These are phyloP conservation scores for Lentinus brumalis DNA, from an alignment of 768 basidiomycete genomes.

Conservation along the genomic window DNA sequence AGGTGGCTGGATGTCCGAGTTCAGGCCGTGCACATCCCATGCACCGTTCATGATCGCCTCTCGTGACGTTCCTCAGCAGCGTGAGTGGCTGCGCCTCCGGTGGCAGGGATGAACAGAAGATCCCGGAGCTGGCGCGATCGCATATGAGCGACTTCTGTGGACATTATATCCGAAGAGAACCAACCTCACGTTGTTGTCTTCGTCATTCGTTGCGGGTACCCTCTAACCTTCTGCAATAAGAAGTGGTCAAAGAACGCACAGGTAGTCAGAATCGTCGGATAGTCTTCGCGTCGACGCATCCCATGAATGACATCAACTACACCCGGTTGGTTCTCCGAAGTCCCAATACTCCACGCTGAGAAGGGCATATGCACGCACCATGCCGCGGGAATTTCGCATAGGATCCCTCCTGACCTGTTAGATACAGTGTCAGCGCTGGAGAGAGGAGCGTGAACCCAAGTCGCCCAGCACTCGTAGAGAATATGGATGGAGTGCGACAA, in stretches of 20 bases:
- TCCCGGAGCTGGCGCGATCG: not conserved
- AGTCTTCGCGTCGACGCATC: not conserved
- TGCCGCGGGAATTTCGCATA: too few relatives aligned
- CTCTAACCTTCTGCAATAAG: not conserved
- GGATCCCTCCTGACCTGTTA: too few relatives aligned
- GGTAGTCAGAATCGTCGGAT: not conserved
- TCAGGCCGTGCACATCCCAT: not conserved
- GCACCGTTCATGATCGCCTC: not conserved
- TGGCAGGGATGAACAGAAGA: not conserved
- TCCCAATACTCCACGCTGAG: too few relatives aligned
- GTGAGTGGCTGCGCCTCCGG: not conserved
- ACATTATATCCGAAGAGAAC: not conserved
- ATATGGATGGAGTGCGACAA: too few relatives aligned
- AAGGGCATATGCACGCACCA: too few relatives aligned
- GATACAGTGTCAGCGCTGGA: too few relatives aligned
- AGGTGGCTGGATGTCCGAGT: constrained; percentile 5
- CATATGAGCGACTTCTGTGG: not conserved
- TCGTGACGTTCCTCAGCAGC: not conserved
- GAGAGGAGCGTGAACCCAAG: too few relatives aligned
- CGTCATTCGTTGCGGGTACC: not conserved
- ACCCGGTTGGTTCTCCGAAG: not conserved
- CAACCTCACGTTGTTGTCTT: too few relatives aligned
- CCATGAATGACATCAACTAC: not conserved
- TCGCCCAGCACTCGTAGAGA: too few relatives aligned
- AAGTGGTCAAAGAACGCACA: not conserved